A percentile compares a stretch with the other conserved stretches of the same genome.
phyloP scores from a whole-genome alignment of 202 grass and related monocot species.

The Schoenoplectus tabernaemontani region DNA sequence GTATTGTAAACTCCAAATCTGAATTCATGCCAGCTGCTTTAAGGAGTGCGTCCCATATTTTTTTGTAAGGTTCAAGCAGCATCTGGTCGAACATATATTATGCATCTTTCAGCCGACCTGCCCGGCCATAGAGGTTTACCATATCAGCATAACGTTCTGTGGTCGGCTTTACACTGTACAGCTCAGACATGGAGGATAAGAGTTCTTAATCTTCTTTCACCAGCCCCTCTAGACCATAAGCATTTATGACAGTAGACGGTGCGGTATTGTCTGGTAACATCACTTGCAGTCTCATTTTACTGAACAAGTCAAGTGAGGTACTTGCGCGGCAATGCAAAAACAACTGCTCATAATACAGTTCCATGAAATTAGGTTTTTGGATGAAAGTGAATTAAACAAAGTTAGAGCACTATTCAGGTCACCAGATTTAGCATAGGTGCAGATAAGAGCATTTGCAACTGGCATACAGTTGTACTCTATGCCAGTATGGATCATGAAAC shows the following conservation, averaged over 20 bases:
- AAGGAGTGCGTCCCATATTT: conserved; percentile 59
- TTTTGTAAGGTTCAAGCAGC: conserved; percentile 44
- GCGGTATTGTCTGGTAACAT: conserved; percentile 51
- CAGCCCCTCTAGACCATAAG: conserved; percentile 51
- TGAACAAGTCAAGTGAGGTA: conserved; percentile 36
- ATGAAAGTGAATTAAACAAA: conserved; percentile 55
- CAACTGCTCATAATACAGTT: conserved; percentile 65
- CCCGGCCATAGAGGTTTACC: conserved; percentile 61
- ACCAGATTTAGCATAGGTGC: conserved; percentile 78
- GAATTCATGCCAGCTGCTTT: conserved; percentile 54
- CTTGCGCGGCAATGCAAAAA: conserved; percentile 48
- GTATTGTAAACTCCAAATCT: conserved; percentile 45
- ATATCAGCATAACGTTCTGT: conserved; percentile 63
- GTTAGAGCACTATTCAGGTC: conserved; percentile 43
- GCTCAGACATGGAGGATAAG: conserved; percentile 44
- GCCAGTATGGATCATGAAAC: conserved; percentile 48
- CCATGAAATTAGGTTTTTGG: conserved; percentile 68
- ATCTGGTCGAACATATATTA: conserved; percentile 54
- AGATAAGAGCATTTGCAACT: conserved; percentile 76
- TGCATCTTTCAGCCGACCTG: conserved; percentile 65
- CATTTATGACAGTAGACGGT: conserved; percentile 52
- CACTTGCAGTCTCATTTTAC: conserved; percentile 51
- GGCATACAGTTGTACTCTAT: conserved; percentile 36
- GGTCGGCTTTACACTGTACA: conserved; percentile 47
- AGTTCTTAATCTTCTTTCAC: conserved; percentile 45